Evolutionary conservation across 371 early-diverging fungal genomes (phyloP).

Genomic region (Dichotomocladium elegans): DNA sequence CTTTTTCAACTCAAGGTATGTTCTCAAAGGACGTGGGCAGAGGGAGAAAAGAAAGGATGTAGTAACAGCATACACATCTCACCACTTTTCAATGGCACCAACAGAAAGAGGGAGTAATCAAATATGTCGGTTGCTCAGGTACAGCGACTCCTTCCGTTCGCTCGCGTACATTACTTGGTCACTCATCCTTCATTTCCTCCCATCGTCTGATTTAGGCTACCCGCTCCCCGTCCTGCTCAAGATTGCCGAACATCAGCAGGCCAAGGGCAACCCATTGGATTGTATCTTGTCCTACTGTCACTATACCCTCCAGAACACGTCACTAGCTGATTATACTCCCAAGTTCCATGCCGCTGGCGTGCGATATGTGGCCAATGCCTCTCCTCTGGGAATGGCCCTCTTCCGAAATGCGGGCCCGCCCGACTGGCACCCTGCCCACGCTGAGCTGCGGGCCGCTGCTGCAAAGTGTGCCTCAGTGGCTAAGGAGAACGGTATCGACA

Average conservation of each 20-base stretch:
- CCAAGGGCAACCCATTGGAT: slow-evolving; percentile 63
- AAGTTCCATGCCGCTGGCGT: slow-evolving; percentile 61
- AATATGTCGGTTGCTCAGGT: slow-evolving; percentile 74
- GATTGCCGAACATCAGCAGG: slow-evolving; percentile 61
- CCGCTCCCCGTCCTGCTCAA: slow-evolving; percentile 65
- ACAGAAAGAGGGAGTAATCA: slow-evolving; percentile 57
- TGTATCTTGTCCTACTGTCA: slow-evolving; percentile 73
- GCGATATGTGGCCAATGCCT: slow-evolving; percentile 61
- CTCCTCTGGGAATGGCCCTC: slow-evolving; percentile 79
- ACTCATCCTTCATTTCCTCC: too few relatives aligned
- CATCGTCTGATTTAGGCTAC: slow-evolving; percentile 61
- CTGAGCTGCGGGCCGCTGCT: slow-evolving; percentile 52
- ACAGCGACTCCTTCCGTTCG: neutral
- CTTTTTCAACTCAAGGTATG: slow-evolving; percentile 66
- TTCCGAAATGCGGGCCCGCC: slow-evolving; percentile 58
- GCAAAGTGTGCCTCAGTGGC: slow-evolving; percentile 40
- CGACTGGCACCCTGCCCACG: slow-evolving; percentile 76
- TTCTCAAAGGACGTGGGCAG: neutral
- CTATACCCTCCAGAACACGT: slow-evolving; percentile 69
- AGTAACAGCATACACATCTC: neutral
- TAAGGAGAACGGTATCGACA: slow-evolving; percentile 29
- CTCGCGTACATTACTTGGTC: neutral
- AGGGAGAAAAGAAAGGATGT: neutral
- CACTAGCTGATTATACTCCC: slow-evolving; percentile 51
- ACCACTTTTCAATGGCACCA: neutral